A percentile compares a stretch with the other conserved stretches of the same genome.
Evolutionary conservation across 1,284 basidiomycete species (phyloP).

Genomic region (Coriolopsis trogii): DNA sequence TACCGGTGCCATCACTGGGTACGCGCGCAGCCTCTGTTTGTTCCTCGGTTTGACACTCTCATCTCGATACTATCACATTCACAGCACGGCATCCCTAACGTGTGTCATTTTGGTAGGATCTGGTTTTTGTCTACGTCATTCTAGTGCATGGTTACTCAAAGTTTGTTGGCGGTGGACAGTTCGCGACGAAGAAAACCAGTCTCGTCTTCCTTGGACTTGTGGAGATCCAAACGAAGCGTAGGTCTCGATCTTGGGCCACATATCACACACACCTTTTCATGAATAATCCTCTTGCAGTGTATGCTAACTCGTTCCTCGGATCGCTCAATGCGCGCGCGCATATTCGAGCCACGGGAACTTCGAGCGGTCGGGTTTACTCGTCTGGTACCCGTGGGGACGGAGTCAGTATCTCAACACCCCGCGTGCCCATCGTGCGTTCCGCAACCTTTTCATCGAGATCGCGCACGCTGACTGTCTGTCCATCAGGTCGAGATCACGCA

Average conservation of each 20-base stretch:
- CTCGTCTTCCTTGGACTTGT: conserved; percentile 22
- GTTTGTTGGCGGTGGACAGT: conserved; percentile 2
- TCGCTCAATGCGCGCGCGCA: conserved; percentile 23
- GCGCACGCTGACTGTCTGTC: neutral
- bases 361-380: neutral
- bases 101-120: conserved; percentile 18
- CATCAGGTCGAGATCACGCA: conserved; percentile 12
- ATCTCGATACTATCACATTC: neutral
- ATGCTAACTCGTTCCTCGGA: conserved; percentile 23
- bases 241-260: neutral
- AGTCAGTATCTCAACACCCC: neutral
- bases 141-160: neutral
- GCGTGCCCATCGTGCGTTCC: neutral
- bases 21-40: neutral
- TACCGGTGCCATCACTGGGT: conserved; percentile 24
- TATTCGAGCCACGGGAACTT: conserved; percentile 12
- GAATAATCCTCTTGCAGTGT: conserved; percentile 8
- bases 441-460: neutral
- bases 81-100: conserved; percentile 17
- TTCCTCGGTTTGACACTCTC: neutral
- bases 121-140: neutral
- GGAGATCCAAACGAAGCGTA: conserved; percentile 21
- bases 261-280: neutral
- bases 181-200: conserved; percentile 19
- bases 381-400: neutral